These are phyloP conservation scores for Kurtzmaniella quercitrusa DNA, from an alignment of 1,139 yeast species.

Conservation along the genomic window DNA sequence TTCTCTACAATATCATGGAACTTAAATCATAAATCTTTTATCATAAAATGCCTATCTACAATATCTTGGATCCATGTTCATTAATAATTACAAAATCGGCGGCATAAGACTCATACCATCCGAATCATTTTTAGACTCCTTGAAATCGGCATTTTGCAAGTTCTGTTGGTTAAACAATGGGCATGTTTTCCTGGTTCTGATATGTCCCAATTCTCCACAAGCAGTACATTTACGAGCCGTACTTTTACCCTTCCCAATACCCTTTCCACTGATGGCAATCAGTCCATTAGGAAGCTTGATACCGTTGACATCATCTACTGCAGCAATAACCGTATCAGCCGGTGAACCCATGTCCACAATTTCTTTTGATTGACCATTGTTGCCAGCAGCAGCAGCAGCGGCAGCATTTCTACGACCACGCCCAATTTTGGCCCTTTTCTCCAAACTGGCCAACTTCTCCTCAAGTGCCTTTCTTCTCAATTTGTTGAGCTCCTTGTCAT, in stretches of 20 bases:
- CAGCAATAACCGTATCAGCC: constrained; percentile 10
- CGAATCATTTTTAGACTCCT: constrained; percentile 1
- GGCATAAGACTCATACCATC: constrained; percentile 1
- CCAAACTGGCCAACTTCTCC: constrained; percentile 80
- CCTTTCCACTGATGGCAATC: constrained; percentile 54
- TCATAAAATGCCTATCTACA: too few relatives aligned
- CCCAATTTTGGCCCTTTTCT: constrained; percentile 56
- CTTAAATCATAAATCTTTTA: too few relatives aligned
- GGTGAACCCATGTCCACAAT: neutral
- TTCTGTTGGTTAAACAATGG: constrained; percentile 59
- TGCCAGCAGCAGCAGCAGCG: constrained; percentile 47
- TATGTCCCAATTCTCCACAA: constrained; percentile 95
- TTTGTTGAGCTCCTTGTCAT: constrained; percentile 80
- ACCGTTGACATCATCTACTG: constrained; percentile 31
- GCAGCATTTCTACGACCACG: constrained; percentile 38
- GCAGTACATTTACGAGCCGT: constrained; percentile 86
- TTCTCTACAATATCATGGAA: too few relatives aligned
- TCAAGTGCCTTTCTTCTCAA: constrained; percentile 75
- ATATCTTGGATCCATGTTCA: too few relatives aligned
- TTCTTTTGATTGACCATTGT: neutral
- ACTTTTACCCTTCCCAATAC: constrained; percentile 72
- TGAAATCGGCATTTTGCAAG: neutral
- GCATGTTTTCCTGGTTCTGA: constrained; percentile 83
- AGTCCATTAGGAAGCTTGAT: constrained; percentile 44
- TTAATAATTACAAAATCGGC: neutral